Percentiles rank a stretch among this genome's conserved stretches.
phyloP scores from a whole-genome alignment of 2,329 filamentous ascomycete species.

The Phialemonium atrogriseum region DNA sequence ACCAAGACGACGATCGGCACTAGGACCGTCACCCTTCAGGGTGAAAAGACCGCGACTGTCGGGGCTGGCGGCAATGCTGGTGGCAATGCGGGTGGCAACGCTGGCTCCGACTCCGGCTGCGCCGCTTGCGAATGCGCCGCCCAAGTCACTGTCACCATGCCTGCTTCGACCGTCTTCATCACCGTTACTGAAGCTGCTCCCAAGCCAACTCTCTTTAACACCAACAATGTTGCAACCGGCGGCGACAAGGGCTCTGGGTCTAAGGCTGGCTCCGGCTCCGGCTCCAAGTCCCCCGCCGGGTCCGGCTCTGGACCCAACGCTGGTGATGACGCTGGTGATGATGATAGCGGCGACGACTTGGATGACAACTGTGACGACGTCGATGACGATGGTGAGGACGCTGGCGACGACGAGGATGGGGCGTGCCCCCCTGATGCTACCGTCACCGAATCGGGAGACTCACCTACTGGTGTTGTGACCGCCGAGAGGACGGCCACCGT shows the following conservation, averaged over 20 bases:
- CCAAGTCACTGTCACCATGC: conserved; percentile 6
- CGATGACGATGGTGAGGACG: too few species aligned
- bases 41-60: conserved; percentile 7
- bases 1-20: conserved; percentile 18
- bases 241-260: too few species aligned
- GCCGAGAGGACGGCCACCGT: conserved; percentile 1
- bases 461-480: background rate
- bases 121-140: conserved; percentile 2
- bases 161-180: conserved; percentile 6
- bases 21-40: conserved; percentile 15
- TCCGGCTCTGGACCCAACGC: too few species aligned
- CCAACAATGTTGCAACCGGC: conserved; percentile 1
- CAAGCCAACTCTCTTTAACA: background rate
- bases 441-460: background rate
- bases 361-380: too few species aligned
- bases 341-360: too few species aligned
- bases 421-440: conserved; percentile 1
- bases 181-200: conserved; percentile 2
- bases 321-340: too few species aligned
- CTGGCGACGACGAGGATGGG: background rate
- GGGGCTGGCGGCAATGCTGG: conserved; percentile 2
- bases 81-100: background rate
- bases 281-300: too few species aligned
- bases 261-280: background rate
- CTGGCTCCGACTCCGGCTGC: conserved; percentile 5